Evolutionary conservation across 495 filamentous ascomycete genomes (phyloP).

Genomic region (Parathielavia hyrcaniae): DNA sequence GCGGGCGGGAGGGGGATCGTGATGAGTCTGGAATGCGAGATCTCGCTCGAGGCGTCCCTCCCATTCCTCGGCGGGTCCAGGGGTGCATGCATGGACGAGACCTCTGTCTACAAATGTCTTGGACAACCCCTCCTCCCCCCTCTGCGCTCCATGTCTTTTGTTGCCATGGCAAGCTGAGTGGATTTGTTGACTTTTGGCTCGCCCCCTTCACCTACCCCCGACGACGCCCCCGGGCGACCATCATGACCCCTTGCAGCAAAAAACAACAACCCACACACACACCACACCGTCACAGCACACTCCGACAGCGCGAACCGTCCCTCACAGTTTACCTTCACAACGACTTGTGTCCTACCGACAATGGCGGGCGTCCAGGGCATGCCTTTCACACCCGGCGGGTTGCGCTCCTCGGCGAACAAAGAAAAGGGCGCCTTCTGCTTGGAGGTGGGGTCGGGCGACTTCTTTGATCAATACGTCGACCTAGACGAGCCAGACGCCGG

Average conservation of each 20-base stretch:
- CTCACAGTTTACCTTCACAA: not conserved
- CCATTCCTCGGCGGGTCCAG: conserved; percentile 20
- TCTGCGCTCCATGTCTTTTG: conserved; percentile 23
- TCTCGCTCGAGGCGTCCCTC: conserved; percentile 7
- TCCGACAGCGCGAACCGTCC: not conserved
- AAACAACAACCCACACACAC: conserved; percentile 8
- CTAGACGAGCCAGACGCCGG: conserved; percentile 29
- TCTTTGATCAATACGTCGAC: conserved; percentile 46
- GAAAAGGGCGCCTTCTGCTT: conserved; percentile 31
- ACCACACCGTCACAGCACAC: not conserved
- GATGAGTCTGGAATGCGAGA: conserved; percentile 24
- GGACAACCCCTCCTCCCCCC: conserved; percentile 13
- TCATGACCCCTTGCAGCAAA: conserved; percentile 18
- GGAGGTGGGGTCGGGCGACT: conserved; percentile 34
- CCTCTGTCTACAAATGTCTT: conserved; percentile 30
- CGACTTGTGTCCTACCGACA: conserved; percentile 13
- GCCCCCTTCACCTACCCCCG: conserved; percentile 8
- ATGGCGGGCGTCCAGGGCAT: conserved; percentile 27
- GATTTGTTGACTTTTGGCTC: conserved; percentile 28
- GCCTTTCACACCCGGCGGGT: conserved; percentile 22
- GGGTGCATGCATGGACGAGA: conserved; percentile 15
- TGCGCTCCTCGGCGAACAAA: conserved; percentile 35
- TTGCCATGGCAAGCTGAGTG: conserved; percentile 25
- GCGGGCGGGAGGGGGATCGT: not conserved
- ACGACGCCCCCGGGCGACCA: not conserved